These are phyloP conservation scores for Ciborinia camelliae DNA, from an alignment of 2,329 filamentous ascomycete genomes.

Conservation along the genomic window DNA sequence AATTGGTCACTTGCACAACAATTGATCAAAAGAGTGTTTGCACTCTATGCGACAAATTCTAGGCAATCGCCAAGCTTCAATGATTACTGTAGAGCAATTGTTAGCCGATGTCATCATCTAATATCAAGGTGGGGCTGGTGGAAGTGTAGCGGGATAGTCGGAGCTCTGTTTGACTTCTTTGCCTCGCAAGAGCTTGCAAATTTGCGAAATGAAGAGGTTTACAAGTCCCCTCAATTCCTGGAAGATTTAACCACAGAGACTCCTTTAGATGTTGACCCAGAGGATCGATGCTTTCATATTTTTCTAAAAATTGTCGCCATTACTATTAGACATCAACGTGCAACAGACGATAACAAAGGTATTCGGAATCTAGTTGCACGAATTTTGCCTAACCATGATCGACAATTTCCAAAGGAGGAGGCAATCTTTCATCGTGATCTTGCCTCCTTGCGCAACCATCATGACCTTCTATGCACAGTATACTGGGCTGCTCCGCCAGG, in stretches of 20 bases:
- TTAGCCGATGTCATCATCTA: slow-evolving; percentile 60
- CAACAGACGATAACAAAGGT: slow-evolving; percentile 51
- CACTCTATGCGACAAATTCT: slow-evolving; percentile 53
- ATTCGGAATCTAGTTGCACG: slow-evolving; percentile 59
- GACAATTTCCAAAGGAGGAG: slow-evolving; percentile 62
- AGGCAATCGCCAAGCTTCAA: slow-evolving; percentile 61
- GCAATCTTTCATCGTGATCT: slow-evolving; percentile 58
- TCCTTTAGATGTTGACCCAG: slow-evolving; percentile 48
- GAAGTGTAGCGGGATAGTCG: slow-evolving; percentile 52
- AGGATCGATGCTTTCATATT: slow-evolving; percentile 64
- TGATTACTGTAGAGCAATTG: slow-evolving; percentile 57
- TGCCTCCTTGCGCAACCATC: slow-evolving; percentile 63
- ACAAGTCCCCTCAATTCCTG: slow-evolving; percentile 58
- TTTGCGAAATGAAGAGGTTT: slow-evolving; percentile 61
- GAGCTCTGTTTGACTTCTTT: slow-evolving; percentile 65
- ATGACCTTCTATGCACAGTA: slow-evolving; percentile 63
- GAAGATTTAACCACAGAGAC: slow-evolving; percentile 49
- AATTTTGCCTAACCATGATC: slow-evolving; percentile 62
- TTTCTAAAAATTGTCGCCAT: slow-evolving; percentile 62
- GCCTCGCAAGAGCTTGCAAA: slow-evolving; percentile 59
- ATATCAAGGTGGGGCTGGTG: slow-evolving; percentile 65
- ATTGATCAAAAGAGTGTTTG: slow-evolving; percentile 54
- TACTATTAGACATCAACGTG: slow-evolving; percentile 51
- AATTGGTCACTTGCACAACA: slow-evolving; percentile 60
- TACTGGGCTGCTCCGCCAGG: slow-evolving; percentile 61